Base-by-base conservation (phyloP, 768 basidiomycete genomes). In the Rhodotorula taiwanensis region DNA sequence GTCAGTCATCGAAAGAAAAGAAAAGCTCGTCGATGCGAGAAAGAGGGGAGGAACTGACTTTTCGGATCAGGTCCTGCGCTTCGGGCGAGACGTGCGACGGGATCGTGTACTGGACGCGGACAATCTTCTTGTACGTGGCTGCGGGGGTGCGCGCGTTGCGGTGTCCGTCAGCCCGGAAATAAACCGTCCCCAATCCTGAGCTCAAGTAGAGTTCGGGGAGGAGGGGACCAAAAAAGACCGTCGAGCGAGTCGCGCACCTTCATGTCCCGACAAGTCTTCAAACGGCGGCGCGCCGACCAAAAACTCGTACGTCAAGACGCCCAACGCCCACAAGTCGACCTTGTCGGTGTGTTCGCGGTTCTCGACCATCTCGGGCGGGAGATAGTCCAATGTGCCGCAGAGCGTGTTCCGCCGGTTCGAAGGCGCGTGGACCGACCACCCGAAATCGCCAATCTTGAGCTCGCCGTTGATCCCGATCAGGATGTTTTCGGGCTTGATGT, bases 341-440 rank as follows among this genome's bases (percentile, higher is more conserved):
- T 83, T 85, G 72, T 91, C 89, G 57, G 81, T 86, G 74, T 98
- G 93, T 63, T 88, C 88, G 69, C 82, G 85, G 0, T 86, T 85
- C 71, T 95, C 91, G 20, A 99, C 88, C 95, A 98, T 99, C 80
- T 98, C 94, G 18, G 95, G 94, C 0, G 95, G 93, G 16, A 99
- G 81, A 74, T 98, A 98, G 75, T 98, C 95, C 49, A 97, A 78
- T 2, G 94, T 98, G 18, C 94, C 94, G 71, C 94, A 98, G 16
- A 98, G 81, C 1, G 95, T 97, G 77, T 82, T 31, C 23, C 34
- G 25, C 51, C 92, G 79, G 74, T 91, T 89, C 2, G 89, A 84
- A 0, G 94, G 94, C 0, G 93, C 94, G 75, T 98, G 94, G 13
- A 95, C 91, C 72, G 87, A 90, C 94, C 95, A 99, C 15, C 95